phyloP scores from a whole-genome alignment of 257 asterid genomes.

The Solanum tacnaense region DNA sequence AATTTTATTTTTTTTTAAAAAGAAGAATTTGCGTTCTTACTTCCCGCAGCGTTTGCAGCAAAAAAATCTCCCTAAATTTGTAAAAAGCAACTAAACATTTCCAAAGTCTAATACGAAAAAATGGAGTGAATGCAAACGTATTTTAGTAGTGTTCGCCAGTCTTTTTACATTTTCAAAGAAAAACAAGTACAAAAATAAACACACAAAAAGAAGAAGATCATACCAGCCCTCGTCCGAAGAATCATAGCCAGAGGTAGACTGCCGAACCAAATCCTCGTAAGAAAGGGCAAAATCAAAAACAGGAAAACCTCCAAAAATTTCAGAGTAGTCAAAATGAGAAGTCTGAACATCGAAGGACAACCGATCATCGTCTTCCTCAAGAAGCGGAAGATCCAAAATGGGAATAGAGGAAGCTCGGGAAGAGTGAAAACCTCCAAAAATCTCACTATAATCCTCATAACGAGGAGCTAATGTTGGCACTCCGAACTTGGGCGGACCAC shows the following conservation, averaged over 20 bases:
- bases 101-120: not conserved
- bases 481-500: slow-evolving; percentile 46
- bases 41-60: not conserved
- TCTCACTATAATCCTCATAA: slow-evolving; percentile 69
- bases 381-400: slow-evolving; percentile 51
- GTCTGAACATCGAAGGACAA: slow-evolving; percentile 28
- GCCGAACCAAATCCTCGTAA: slow-evolving; percentile 45
- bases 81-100: not conserved
- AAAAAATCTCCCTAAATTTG: not conserved
- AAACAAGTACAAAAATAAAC: not conserved
- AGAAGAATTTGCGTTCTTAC: not conserved
- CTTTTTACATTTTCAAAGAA: not conserved
- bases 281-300: slow-evolving; percentile 40
- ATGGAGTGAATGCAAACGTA: not conserved
- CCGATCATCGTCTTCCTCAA: slow-evolving; percentile 21
- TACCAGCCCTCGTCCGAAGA: slow-evolving; percentile 72
- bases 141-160: not conserved
- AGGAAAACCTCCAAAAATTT: slow-evolving; percentile 48
- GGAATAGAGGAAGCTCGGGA: slow-evolving; percentile 75
- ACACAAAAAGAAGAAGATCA: not conserved
- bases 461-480: slow-evolving; percentile 66
- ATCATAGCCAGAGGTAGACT: slow-evolving; percentile 38
- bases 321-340: slow-evolving; percentile 55
- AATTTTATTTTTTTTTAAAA: too few species aligned
- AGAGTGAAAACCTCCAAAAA: slow-evolving; percentile 76